A percentile compares a stretch with the other conserved stretches of the same genome.
phyloP scores from a whole-genome alignment of 164 flowering plant species.

The Vitis rotundifolia region DNA sequence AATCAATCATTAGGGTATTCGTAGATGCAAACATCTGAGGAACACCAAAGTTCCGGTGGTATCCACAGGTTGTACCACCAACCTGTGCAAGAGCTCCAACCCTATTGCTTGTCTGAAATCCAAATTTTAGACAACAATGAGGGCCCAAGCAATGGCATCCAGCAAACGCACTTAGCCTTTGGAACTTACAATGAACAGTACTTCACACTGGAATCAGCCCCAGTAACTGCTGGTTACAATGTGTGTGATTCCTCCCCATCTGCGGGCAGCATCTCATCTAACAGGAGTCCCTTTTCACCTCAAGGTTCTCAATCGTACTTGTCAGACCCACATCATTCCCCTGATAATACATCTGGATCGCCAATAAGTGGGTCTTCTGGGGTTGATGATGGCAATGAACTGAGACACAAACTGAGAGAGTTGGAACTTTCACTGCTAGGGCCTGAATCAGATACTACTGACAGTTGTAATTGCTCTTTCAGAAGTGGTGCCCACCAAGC shows the following conservation, averaged over 20 bases:
- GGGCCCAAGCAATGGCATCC: conserved; percentile 17
- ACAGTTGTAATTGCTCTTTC: conserved; percentile 30
- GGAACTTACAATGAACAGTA: conserved; percentile 29
- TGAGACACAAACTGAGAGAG: conserved; percentile 36
- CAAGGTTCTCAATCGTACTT: conserved; percentile 48
- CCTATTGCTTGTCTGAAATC: conserved; percentile 22
- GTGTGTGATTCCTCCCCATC: conserved; percentile 48
- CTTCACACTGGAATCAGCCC: conserved; percentile 55
- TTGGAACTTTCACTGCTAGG: conserved; percentile 37
- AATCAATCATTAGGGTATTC: conserved; percentile 1
- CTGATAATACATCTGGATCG: conserved; percentile 48
- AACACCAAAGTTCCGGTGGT: conserved; percentile 24
- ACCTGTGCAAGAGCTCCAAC: conserved; percentile 35
- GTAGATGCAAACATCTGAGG: conserved; percentile 55
- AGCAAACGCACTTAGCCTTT: conserved; percentile 30
- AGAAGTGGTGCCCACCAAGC: conserved; percentile 8
- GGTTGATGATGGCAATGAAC: conserved; percentile 31
- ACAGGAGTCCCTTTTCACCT: conserved; percentile 45
- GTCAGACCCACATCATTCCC: conserved; percentile 47
- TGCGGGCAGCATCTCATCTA: conserved; percentile 40
- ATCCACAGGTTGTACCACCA: conserved; percentile 32
- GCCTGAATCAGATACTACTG: conserved; percentile 37
- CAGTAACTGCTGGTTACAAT: conserved; percentile 20
- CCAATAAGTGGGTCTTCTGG: conserved; percentile 50
- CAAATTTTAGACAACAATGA: conserved; percentile 36